Base-by-base conservation (phyloP, 2,329 filamentous ascomycete species). In the Fusarium pseudoanthophilum region DNA sequence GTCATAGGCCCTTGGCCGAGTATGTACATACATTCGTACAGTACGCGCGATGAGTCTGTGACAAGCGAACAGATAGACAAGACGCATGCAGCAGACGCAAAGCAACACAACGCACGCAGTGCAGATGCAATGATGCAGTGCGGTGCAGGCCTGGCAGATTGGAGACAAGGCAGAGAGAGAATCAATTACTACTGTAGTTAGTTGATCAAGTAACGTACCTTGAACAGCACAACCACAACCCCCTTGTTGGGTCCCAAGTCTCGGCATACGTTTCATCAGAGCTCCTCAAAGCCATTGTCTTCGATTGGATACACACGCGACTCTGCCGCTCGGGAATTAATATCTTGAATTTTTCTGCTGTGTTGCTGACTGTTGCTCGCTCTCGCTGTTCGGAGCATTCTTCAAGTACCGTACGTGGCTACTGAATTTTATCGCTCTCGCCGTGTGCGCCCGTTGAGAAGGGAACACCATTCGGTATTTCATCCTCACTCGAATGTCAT, bases 191-290 rank as follows among this genome's bases (percentile, higher is more conserved):
- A n/a, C n/a, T n/a, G n/a, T 28, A 28, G 26, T 28, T 28, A 46
- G 28, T 49, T 42, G n/a, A 43, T 55, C 48, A 55, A 42, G n/a
- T 40, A 52, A 26, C n/a, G 13, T 24, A 37, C 32, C 49, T 16
- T 26, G 49, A 30, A 42, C 32, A 40, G n/a, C 43, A 28, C 43
- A 28, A 46, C 43, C 36, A 26, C 43, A 26, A 45, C 24, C 43
- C 65, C 67, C 67, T 69, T 67, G 63, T 61, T 67, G 49, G 66
- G 34, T 32, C 40, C 49, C 39, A 70, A 71, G 58, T 74, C 67
- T 73, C 71, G 71, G 67, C 62, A 64, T 59, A 59, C 57, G 71
- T 73, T 74, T 73, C 71, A 73, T 61, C 42, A 71, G 45, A 71
- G 62, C 32, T 68, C 53, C 58, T 60, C 48, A n/a, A 62, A 51